Conservation (phyloP, 495 filamentous ascomycete species). For the Penicillium egyptiacum region DNA sequence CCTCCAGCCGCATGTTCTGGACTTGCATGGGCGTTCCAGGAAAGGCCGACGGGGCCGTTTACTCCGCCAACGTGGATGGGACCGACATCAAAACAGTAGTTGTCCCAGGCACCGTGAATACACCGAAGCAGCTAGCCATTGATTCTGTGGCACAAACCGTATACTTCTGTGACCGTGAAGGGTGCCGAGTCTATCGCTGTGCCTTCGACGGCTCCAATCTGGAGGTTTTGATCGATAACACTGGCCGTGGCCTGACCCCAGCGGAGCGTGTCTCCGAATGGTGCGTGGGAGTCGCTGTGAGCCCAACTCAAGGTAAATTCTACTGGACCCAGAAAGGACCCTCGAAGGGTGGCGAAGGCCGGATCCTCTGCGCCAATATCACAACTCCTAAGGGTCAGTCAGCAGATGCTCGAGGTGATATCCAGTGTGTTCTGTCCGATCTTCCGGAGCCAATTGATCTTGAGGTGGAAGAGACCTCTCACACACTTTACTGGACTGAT, state of each 20-base stretch:
- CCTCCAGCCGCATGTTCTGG: constrained; percentile 47
- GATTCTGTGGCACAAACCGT: constrained; percentile 33
- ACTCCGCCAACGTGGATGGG: constrained; percentile 42
- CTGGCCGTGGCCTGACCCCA: constrained; percentile 1
- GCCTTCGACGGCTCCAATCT: constrained; percentile 45
- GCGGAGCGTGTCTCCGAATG: constrained; percentile 29
- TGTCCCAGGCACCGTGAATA: constrained; percentile 40
- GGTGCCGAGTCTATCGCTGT: constrained; percentile 46
- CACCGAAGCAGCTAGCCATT: constrained; percentile 53
- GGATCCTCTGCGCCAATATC: constrained; percentile 50
- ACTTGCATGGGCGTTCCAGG: constrained; percentile 49
- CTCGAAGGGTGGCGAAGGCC: constrained; percentile 47
- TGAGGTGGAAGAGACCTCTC: constrained; percentile 40
- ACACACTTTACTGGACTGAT: constrained; percentile 54
- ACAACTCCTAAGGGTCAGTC: constrained; percentile 25
- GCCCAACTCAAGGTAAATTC: constrained; percentile 37
- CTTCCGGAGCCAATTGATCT: constrained; percentile 56
- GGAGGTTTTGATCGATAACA: constrained; percentile 42
- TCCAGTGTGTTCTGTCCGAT: constrained; percentile 36
- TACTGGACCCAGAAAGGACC: constrained; percentile 60
- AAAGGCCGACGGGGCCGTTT: constrained; percentile 43
- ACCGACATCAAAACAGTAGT: constrained; percentile 37
- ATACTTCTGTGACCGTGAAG: constrained; percentile 57
- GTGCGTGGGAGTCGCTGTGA: constrained; percentile 36
- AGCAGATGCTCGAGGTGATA: constrained; percentile 29